Evolutionary conservation across 1,139 yeast species (phyloP), one percentile per base, ranked within the genome.

Genomic region (Pichia sp.): DNA sequence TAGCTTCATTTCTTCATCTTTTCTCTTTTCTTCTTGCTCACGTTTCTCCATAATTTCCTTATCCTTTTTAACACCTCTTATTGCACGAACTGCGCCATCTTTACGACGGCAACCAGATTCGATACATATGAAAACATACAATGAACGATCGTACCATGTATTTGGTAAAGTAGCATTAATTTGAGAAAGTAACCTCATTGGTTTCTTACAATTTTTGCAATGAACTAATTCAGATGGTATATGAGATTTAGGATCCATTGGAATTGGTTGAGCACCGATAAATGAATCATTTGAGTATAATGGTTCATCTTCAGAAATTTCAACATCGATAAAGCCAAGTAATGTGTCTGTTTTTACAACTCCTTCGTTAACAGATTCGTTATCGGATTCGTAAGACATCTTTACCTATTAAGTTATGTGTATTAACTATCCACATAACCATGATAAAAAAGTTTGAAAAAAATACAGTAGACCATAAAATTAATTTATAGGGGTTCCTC

Each of bases 61-160:
- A 54, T 79, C 84, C 52, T 79, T 78, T 45, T 69, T 64, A 3
- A 88, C 68, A 5, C 93, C 95, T 57, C 96, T 68, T 38, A 88
- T 66, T 25, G 84, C 86, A 52, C 82, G 74, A 4, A 86, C 65
- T 3, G 82, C 67, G 3, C 95, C 95, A 18, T 73, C 68, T 51
- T 76, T 72, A 47, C 83, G 69, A 35, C 82, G 72, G 58, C 97
- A 91, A 9, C 49, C 51, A 1, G 78, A 64, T 39, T 76, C 70
- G 36, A 71, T 66, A 62, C 98, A 91, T 2, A 78, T 78, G 60
- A 89, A 83, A 0, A 89, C 71, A 56, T 91, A 91, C 22, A 91
- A 61, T 11, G 79, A 79, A 43, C 98, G 71, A 53, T 88, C 96
- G 56, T 88, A 85, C 38, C 73, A 63, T n/a, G 79, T 71, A 30